These are phyloP conservation scores for Metroxylon sagu DNA, from an alignment of 176 grass and related monocot genomes.

Conservation along the genomic window DNA sequence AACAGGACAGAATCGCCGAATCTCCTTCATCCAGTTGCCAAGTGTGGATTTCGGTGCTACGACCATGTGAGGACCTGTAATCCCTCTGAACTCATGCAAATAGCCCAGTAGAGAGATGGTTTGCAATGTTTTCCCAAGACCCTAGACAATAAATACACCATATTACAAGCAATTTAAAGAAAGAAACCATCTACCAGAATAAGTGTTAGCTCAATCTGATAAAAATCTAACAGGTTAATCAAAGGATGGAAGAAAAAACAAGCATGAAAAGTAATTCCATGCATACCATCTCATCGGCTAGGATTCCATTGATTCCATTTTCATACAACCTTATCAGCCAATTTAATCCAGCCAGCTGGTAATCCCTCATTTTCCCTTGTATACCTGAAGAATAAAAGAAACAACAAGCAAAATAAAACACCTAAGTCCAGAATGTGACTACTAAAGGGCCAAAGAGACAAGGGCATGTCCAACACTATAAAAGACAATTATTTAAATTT, in stretches of 20 bases:
- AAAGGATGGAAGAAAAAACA: no score
- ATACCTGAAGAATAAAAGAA: conserved; percentile 51
- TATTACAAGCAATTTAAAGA: no score
- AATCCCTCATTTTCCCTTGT: conserved; percentile 96
- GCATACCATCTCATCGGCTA: conserved; percentile 98
- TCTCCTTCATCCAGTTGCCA: conserved; percentile 98
- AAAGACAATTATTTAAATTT: no score
- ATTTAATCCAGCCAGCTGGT: conserved; percentile 94
- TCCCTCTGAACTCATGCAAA: conserved; percentile 88
- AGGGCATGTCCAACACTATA: no score
- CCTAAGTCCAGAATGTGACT: no score
- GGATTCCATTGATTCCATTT: conserved; percentile 96
- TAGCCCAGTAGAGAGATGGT: conserved; percentile 93
- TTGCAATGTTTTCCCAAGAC: conserved; percentile 98
- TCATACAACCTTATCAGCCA: conserved; percentile 96
- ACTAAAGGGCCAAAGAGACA: no score
- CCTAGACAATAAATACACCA: conserved; percentile 33
- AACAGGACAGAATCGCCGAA: conserved; percentile 83
- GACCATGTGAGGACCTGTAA: conserved; percentile 95
- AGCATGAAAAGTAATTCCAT: background rate
- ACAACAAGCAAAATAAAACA: background rate
- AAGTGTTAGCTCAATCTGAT: no score
- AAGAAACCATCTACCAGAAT: no score
- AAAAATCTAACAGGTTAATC: no score
- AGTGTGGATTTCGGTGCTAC: conserved; percentile 98